Base-by-base conservation (phyloP, 768 basidiomycete species). In the Tulasnella sp. region DNA sequence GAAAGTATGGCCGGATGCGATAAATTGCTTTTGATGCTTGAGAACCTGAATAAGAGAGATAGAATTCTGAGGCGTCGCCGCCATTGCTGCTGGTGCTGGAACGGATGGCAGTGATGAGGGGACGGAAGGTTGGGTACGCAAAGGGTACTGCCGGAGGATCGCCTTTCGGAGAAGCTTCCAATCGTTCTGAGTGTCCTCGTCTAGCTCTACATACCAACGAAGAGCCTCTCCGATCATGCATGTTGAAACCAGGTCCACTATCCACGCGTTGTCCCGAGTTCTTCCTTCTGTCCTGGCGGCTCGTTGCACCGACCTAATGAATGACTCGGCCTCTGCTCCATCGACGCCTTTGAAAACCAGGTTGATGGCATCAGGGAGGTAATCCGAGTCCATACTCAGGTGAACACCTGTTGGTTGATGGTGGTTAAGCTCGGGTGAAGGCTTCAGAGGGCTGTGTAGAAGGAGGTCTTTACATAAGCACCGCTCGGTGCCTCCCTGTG, bases 181-280 rank as follows among this genome's bases (percentile, higher is more conserved):
- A 24, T 46, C 48, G n/a, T 31, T 41, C n/a, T 46, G 75, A 76
- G 48, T 41, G 1, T 46, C 28, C 1, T 76, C 75, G 75, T 76
- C 75, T 5, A 76, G 42, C 75, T 76, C 75, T 3, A 46, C 22
- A 46, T 76, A 76, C 75, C 75, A 76, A 4, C 48, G 42, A 20
- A 76, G 42, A 1, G 75, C 75, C 3, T 31, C 11, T 20, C 75
- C 75, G 4, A 1, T 31, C 40, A 76, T 28, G 42, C 75, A 76
- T 28, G 75, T 46, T 31, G 42, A 42, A 2, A 76, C 75, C 8
- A 46, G 42, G 4, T 76, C 75, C 1, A 41, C 41, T 3, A 42
- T 42, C 75, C 75, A 76, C 6, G 3, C 42, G 22, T 46, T 46
- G 14, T 76, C 75, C n/a, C 42, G 34, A 14, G 5, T 12, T 31